Evolutionary conservation across 1,284 basidiomycete genomes (phyloP), one percentile per base, ranked within the genome.

Genomic region (Rhodotorula mucilaginosa): DNA sequence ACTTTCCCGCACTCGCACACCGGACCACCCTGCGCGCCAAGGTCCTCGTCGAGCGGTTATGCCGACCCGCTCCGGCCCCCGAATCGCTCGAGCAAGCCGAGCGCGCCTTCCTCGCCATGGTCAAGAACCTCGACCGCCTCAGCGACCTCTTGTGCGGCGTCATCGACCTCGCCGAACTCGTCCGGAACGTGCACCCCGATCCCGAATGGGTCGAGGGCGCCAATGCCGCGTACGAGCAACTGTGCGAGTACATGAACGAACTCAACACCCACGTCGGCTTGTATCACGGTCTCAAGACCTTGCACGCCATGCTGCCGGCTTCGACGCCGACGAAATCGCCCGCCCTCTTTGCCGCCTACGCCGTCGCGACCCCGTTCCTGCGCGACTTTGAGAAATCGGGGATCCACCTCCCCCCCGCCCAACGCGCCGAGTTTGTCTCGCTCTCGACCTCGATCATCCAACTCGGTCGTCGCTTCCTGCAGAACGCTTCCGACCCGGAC

Each of bases 301-400:
- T 79, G 26, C 72, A 79, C 46, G 72, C 65, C 31, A 65, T 68
- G 46, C 67, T 76, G 18, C 75, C 75, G 8, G 23, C 64, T 8
- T 64, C 67, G 19, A 74, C 76, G 5, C 71, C 73, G 16, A 29
- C 57, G 10, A 77, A 74, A 49, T 74, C 72, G 12, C 76, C 77
- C 26, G 67, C 66, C 8, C 77, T 79, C 34, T 78, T 76, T 52
- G 71, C 77, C 29, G 77, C 78, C 5, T 74, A 76, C 63, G 74
- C 76, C 57, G 77, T 97, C 3, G 94, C 96, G 26, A 84, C 91
- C 31, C 94, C 96, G 73, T 98, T 98, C 82, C 89, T 93, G 86
- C 87, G 90, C 63, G 97, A 99, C 84, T 99, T 99, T 82, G 93
- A 97, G 80, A 96, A 95, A 81, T 97, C 93, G 12, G 96, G 93